A percentile compares a stretch with the other conserved stretches of the same genome.
These are phyloP conservation scores for Coemansia sp. DNA, from an alignment of 192 early-diverging fungal species.

Conservation along the genomic window DNA sequence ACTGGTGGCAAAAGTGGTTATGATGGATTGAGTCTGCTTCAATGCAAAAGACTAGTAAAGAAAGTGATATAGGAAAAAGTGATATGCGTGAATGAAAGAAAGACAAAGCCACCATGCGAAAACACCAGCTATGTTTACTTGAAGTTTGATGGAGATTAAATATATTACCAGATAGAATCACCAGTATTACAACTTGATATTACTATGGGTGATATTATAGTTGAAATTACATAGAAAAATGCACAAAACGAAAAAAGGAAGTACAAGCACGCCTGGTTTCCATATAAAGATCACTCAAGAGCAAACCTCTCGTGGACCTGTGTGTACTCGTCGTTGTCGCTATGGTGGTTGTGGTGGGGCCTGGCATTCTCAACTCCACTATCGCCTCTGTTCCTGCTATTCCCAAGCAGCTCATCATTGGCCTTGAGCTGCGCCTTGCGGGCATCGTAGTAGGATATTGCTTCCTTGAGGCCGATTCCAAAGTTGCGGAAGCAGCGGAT, in stretches of 20 bases:
- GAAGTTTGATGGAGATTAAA: too few relatives aligned
- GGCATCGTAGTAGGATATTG: conserved; percentile 51
- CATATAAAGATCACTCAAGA: conserved; percentile 32
- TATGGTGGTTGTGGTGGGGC: neutral
- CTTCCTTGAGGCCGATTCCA: conserved; percentile 54
- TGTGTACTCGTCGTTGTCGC: conserved; percentile 42
- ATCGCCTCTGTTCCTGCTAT: conserved; percentile 3
- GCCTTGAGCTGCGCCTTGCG: conserved; percentile 68
- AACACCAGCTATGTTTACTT: too few relatives aligned
- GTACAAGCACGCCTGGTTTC: neutral
- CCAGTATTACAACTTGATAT: too few relatives aligned
- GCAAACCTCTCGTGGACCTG: conserved; percentile 53
- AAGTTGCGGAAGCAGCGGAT: conserved; percentile 56
- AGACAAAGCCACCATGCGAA: too few relatives aligned
- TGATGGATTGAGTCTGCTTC: too few relatives aligned
- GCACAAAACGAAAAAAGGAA: neutral
- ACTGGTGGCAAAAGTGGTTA: too few relatives aligned
- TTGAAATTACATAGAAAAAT: neutral
- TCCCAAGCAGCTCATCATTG: conserved; percentile 22
- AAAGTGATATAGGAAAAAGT: too few relatives aligned
- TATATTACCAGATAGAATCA: too few relatives aligned
- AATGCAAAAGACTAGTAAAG: too few relatives aligned
- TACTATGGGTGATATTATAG: too few relatives aligned
- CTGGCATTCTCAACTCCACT: conserved; percentile 4
- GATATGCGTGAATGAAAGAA: too few relatives aligned